Evolutionary conservation across 169 alveolate species (phyloP).

Genomic region (Cryptosporidium parvum): DNA sequence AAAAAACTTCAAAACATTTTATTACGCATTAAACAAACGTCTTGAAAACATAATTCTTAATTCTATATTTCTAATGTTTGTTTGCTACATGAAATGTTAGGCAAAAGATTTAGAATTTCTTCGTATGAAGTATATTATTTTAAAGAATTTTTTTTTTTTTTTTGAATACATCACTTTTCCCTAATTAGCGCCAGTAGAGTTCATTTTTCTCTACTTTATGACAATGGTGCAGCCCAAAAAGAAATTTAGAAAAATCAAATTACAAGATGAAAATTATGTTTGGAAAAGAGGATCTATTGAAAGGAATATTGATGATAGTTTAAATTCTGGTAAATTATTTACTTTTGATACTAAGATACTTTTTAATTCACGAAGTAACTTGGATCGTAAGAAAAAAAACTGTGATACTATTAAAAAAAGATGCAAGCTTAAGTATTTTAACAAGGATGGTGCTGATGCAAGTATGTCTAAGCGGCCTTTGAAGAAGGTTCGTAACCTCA

Average conservation of each 20-base stretch:
- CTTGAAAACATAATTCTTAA: neutral
- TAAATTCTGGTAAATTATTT: conserved; percentile 43
- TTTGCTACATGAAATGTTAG: too few species aligned
- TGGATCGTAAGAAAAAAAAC: neutral
- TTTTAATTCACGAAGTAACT: neutral
- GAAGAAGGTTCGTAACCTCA: neutral
- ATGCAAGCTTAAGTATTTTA: neutral
- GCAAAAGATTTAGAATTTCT: too few species aligned
- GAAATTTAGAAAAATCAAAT: conserved; percentile 4
- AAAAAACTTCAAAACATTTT: too few species aligned
- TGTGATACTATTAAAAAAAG: neutral
- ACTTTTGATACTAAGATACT: conserved; percentile 15
- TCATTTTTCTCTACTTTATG: neutral
- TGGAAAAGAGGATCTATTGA: neutral
- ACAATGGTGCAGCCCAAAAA: conserved; percentile 58
- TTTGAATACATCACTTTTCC: neutral
- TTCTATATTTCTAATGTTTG: neutral
- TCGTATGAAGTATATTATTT: neutral
- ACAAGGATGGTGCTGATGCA: neutral
- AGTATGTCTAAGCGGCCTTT: neutral
- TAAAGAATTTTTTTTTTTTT: neutral
- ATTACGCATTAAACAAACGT: neutral
- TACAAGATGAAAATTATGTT: neutral
- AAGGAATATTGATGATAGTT: neutral
- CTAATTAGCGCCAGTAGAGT: neutral